Conservation (phyloP, 1,284 basidiomycete genomes). For the Austroboletus novae-zelandiae region DNA sequence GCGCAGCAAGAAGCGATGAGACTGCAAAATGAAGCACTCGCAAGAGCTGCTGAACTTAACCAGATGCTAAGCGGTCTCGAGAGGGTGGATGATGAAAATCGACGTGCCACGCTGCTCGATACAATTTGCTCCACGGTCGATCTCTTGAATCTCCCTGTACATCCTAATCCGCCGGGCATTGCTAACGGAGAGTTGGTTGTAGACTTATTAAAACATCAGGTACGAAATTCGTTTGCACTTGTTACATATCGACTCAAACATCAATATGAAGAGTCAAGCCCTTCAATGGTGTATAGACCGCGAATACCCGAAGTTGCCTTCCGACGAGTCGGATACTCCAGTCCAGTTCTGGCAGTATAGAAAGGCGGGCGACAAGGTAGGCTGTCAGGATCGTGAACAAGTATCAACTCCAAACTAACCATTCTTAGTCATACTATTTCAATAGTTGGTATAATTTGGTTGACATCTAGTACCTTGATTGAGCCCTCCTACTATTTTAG, state of each 20-base stretch:
- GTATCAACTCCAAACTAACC: background rate
- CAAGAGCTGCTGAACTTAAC: conserved; percentile 63
- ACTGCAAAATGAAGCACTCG: conserved; percentile 52
- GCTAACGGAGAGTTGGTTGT: conserved; percentile 63
- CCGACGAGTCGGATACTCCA: conserved; percentile 61
- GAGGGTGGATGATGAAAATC: conserved; percentile 75
- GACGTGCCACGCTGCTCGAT: conserved; percentile 68
- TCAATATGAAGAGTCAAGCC: conserved; percentile 60
- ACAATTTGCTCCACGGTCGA: conserved; percentile 65
- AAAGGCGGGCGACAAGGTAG: conserved; percentile 52
- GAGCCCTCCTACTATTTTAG: conserved; percentile 32
- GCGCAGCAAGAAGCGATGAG: conserved; percentile 41
- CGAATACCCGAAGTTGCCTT: conserved; percentile 74
- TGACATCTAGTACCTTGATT: background rate
- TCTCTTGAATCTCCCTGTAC: conserved; percentile 62
- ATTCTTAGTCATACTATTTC: conserved; percentile 55
- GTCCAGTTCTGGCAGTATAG: conserved; percentile 86
- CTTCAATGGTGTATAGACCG: conserved; percentile 76
- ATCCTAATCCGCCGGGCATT: conserved; percentile 67
- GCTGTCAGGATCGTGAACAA: conserved; percentile 10
- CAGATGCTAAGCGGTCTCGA: conserved; percentile 66
- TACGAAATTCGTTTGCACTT: conserved; percentile 28
- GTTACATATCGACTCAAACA: conserved; percentile 1
- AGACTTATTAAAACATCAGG: conserved; percentile 79
- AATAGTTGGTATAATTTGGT: conserved; percentile 49